Evolutionary conservation across 805 yeast genomes (phyloP).

Genomic region (Barnettozyma wickerhamii): DNA sequence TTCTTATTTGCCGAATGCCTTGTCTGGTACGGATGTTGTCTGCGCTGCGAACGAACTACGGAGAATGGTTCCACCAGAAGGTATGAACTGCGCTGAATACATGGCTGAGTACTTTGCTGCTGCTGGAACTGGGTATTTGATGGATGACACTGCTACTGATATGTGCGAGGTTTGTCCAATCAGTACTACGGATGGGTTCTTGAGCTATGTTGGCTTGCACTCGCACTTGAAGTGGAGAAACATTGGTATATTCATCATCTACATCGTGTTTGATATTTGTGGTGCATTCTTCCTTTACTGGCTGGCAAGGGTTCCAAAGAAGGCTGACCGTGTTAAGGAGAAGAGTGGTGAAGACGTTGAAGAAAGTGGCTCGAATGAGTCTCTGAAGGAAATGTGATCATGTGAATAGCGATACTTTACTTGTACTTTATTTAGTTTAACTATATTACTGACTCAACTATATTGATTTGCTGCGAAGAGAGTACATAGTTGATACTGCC

Average conservation of each 20-base stretch:
- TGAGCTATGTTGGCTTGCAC: slow-evolving; percentile 36
- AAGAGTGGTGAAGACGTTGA: slow-evolving; percentile 5
- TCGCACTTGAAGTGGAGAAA: slow-evolving; percentile 62
- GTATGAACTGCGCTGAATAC: slow-evolving; percentile 53
- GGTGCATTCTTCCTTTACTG: slow-evolving; percentile 49
- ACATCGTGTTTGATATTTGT: slow-evolving; percentile 34
- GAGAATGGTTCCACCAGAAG: slow-evolving; percentile 45
- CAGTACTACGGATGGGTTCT: slow-evolving; percentile 53
- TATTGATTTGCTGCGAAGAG: too few relatives aligned
- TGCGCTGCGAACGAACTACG: slow-evolving; percentile 48
- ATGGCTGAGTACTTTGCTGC: slow-evolving; percentile 33
- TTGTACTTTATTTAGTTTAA: too few relatives aligned
- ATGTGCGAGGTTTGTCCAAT: slow-evolving; percentile 58
- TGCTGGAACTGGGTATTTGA: slow-evolving; percentile 20
- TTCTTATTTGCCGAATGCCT: slow-evolving; percentile 50
- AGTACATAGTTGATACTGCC: too few relatives aligned
- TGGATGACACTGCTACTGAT: slow-evolving; percentile 31
- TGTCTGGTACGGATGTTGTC: slow-evolving; percentile 42
- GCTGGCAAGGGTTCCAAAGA: slow-evolving; percentile 67
- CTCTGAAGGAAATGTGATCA: slow-evolving; percentile 5
- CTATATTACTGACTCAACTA: too few relatives aligned
- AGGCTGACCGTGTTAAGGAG: slow-evolving; percentile 21
- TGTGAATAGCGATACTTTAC: slow-evolving; percentile 34
- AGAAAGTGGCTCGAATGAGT: neutral
- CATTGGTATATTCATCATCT: slow-evolving; percentile 48